Percentiles rank a stretch among this genome's conserved stretches.
These are phyloP conservation scores for Penicillium antarcticum DNA, from an alignment of 495 filamentous ascomycete species.

Conservation along the genomic window DNA sequence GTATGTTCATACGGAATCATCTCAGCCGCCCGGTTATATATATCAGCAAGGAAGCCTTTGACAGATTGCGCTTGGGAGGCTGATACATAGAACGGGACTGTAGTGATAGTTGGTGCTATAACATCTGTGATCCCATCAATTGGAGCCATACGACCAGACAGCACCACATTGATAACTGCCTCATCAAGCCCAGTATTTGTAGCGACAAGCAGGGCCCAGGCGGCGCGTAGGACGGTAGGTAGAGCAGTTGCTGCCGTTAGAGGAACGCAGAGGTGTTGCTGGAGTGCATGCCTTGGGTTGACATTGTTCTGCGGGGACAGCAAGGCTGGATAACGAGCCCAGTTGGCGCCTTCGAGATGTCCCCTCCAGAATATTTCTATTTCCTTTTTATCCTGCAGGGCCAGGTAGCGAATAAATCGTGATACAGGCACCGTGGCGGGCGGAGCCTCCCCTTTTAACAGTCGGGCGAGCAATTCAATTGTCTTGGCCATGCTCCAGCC, in stretches of 20 bases:
- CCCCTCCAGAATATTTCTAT: constrained; percentile 30
- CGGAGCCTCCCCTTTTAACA: too few relatives aligned
- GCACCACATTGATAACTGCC: constrained; percentile 35
- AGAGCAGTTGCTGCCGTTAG: not conserved
- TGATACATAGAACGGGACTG: constrained; percentile 12
- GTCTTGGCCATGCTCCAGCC: constrained; percentile 38
- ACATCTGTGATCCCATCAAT: constrained; percentile 28
- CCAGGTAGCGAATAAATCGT: constrained; percentile 26
- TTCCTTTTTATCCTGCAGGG: constrained; percentile 7
- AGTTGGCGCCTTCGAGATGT: constrained; percentile 19
- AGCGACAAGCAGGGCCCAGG: constrained; percentile 47
- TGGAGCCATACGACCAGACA: constrained; percentile 32
- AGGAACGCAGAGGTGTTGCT: too few relatives aligned
- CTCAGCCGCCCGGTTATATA: constrained; percentile 42
- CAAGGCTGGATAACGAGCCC: not conserved
- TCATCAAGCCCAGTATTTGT: constrained; percentile 32
- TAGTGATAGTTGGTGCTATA: constrained; percentile 35
- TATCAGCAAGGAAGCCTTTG: constrained; percentile 29
- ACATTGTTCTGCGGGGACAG: not conserved
- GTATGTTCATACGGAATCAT: constrained; percentile 54
- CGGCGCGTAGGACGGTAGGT: constrained; percentile 41
- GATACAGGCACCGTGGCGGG: not conserved
- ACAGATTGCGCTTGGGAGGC: not conserved
- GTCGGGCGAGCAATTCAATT: constrained; percentile 42
- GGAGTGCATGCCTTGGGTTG: not conserved